Evolutionary conservation across 2,329 filamentous ascomycete genomes (phyloP).

Genomic region (Hypoxylon sp.): DNA sequence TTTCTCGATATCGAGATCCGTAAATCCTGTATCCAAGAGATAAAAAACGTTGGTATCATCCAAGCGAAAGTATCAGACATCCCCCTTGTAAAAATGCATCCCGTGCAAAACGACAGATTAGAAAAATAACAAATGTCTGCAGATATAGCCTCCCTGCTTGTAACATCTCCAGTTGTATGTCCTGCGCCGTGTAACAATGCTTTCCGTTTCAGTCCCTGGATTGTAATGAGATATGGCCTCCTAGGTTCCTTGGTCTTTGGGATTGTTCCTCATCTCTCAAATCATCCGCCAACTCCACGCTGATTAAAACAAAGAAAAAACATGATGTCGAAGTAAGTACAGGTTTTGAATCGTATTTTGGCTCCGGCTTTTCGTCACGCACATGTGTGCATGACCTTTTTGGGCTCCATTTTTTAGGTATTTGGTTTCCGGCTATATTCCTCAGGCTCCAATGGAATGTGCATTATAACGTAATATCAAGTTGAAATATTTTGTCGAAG

Average conservation of each 20-base stretch:
- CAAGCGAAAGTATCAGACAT: conserved; percentile 53
- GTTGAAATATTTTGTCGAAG: conserved; percentile 38
- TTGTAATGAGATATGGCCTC: conserved; percentile 45
- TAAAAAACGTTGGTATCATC: conserved; percentile 54
- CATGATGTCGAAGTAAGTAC: conserved; percentile 50
- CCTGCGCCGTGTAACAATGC: conserved; percentile 54
- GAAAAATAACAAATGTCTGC: conserved; percentile 44
- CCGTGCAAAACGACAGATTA: conserved; percentile 48
- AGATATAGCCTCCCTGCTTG: conserved; percentile 42
- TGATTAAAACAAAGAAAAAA: conserved; percentile 52
- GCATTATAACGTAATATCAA: conserved; percentile 45
- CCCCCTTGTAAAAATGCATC: conserved; percentile 46
- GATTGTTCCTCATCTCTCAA: conserved; percentile 48
- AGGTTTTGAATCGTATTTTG: conserved; percentile 42
- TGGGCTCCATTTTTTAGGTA: conserved; percentile 34
- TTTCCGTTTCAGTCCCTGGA: conserved; percentile 45
- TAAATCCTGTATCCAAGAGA: conserved; percentile 43
- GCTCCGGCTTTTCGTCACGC: conserved; percentile 46
- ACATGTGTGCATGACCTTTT: conserved; percentile 37
- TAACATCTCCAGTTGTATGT: conserved; percentile 47
- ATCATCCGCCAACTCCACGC: conserved; percentile 55
- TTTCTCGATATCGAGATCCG: conserved; percentile 45
- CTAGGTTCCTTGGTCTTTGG: conserved; percentile 44
- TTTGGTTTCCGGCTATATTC: conserved; percentile 39
- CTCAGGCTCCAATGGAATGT: conserved; percentile 42